Percentiles rank a stretch among this genome's conserved stretches.
Conservation (phyloP, 2,329 filamentous ascomycete species). For the Escovopsis sp. region DNA sequence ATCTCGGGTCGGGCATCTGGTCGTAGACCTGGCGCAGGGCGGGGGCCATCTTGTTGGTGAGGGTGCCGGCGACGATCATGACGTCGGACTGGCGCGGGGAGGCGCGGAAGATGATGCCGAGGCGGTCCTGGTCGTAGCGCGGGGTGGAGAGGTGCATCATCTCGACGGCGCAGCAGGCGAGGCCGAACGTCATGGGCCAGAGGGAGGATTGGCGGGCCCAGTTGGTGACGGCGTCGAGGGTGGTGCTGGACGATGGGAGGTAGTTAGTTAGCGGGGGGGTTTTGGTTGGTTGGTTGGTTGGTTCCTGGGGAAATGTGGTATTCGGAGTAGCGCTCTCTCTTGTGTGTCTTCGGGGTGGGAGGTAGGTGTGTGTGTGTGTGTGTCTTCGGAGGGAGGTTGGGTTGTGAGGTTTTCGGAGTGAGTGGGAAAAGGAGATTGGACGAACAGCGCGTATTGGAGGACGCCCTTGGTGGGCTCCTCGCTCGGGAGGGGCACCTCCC, state of each 20-base stretch:
- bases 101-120: conserved; percentile 82
- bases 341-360: not conserved
- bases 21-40: conserved; percentile 85
- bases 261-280: too few species aligned
- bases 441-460: conserved; percentile 77
- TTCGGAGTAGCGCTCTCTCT: not conserved
- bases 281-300: conserved; percentile 3
- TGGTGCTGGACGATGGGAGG: conserved; percentile 56
- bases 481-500: conserved; percentile 63
- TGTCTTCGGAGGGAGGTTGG: too few species aligned
- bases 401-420: too few species aligned
- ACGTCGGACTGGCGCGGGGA: conserved; percentile 80
- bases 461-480: conserved; percentile 68
- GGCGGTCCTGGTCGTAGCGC: conserved; percentile 76
- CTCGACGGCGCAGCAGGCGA: conserved; percentile 79
- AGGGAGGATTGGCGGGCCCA: conserved; percentile 75
- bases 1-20: conserved; percentile 85
- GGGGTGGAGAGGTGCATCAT: conserved; percentile 89
- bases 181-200: conserved; percentile 80
- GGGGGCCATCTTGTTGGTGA: conserved; percentile 94
- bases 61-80: conserved; percentile 85
- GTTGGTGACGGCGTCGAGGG: conserved; percentile 65
- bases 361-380: too few species aligned
- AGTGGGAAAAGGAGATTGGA: too few species aligned
- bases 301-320: not conserved